Evolutionary conservation across 352 stramenopile genomes (phyloP), one percentile per base, ranked within the genome.

Genomic region (Vaucheria bursata): DNA sequence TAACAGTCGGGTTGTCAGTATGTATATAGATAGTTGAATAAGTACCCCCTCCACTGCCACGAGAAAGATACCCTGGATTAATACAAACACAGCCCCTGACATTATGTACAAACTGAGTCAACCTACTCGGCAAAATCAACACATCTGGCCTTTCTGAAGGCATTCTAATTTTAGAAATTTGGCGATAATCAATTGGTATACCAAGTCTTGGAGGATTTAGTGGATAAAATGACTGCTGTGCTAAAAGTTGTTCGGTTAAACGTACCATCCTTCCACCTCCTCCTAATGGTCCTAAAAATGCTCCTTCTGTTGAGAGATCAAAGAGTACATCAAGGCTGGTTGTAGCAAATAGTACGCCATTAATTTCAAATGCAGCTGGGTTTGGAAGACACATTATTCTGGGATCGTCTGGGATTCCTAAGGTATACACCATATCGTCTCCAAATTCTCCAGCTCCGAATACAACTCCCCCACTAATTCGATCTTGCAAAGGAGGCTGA

Each of bases 41-140:
- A 0, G 93, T 97, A 64, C 94, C 94, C 69, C 94, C 94, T 0
- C 91, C 93, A 25, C 90, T 90, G 52, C 91, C 92, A 85, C 96
- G 97, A 70, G 91, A 94, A 31, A 98, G 84, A 77, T 93, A 89
- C 0, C 93, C 93, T 0, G 94, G 94, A 84, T 98, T 98, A 65
- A 99, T 85, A 79, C 93, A 94, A 35, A 98, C 89, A 31, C 90
- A 94, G 70, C 94, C 90, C 32, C 78, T 65, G 39, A 79, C 74
- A n/a, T 79, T 40, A 33, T 52, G 5, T 25, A 84, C 85, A 78
- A 89, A 90, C 33, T 67, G 71, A 73, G 85, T 77, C 37, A 99
- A 86, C 72, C 94, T 95, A 1, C 93, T 97, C 34, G 94, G 94
- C 25, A 98, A 81, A 68, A 99, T 85, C 39, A 98, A 83, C 29